phyloP scores from a whole-genome alignment of 495 filamentous ascomycete species.

The Hypomontagnella monticulosa region DNA sequence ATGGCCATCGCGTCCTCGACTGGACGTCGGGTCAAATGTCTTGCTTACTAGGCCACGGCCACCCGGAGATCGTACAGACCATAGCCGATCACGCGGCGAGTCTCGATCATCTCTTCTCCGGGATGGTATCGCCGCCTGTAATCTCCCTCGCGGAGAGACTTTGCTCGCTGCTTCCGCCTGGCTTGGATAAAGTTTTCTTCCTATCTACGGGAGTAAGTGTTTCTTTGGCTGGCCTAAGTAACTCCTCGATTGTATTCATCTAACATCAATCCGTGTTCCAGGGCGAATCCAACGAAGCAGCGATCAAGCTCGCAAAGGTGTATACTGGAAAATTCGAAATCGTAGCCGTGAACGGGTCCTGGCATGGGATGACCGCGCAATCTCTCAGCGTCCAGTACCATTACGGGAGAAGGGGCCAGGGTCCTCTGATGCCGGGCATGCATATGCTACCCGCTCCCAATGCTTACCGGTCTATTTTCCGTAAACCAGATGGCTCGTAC shows the following conservation, averaged over 20 bases:
- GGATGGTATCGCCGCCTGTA: slow-evolving; percentile 64
- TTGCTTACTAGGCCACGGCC: slow-evolving; percentile 64
- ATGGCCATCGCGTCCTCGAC: slow-evolving; percentile 56
- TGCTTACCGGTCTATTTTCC: slow-evolving; percentile 63
- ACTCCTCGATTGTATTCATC: too few species aligned
- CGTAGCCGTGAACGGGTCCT: slow-evolving; percentile 62
- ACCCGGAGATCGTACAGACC: slow-evolving; percentile 64
- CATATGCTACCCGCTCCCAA: slow-evolving; percentile 62
- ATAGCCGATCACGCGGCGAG: slow-evolving; percentile 53
- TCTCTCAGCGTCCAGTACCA: slow-evolving; percentile 59
- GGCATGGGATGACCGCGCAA: slow-evolving; percentile 62
- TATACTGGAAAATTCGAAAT: slow-evolving; percentile 68
- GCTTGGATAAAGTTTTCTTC: slow-evolving; percentile 64
- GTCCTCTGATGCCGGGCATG: slow-evolving; percentile 50
- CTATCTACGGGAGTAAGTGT: slow-evolving; percentile 56
- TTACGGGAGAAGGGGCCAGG: slow-evolving; percentile 55
- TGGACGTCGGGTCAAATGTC: slow-evolving; percentile 68
- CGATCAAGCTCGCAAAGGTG: slow-evolving; percentile 65
- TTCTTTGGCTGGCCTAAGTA: not conserved
- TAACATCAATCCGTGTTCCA: not conserved
- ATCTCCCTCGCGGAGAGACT: slow-evolving; percentile 58
- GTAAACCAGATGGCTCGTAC: slow-evolving; percentile 59
- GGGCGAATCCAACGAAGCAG: slow-evolving; percentile 64
- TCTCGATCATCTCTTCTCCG: slow-evolving; percentile 65
- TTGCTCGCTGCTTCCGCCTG: slow-evolving; percentile 53